Evolutionary conservation across 2,329 filamentous ascomycete genomes (phyloP), one percentile per base, ranked within the genome.

Genomic region (Cladosporium sp.): DNA sequence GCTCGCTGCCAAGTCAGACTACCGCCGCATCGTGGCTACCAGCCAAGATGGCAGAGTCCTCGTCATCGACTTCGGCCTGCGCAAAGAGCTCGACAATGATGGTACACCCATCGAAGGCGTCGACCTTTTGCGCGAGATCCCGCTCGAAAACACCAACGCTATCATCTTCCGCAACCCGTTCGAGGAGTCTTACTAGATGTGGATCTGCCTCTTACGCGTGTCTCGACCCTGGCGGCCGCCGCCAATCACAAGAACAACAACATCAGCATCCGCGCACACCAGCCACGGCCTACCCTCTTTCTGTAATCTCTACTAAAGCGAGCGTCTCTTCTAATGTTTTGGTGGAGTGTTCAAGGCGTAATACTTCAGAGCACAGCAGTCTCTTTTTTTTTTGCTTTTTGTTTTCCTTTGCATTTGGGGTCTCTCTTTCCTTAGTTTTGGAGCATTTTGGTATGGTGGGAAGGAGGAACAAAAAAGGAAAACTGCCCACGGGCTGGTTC

Each of bases 1-100:
- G 74, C 81, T 99, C 66, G 93, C 92, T 69, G 95, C 95, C 60
- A 97, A 97, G 84, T 93, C 91, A 68, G 94, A 99, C 76, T 98
- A 98, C 78, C 86, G 94, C 66, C 88, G 95, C 67, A 95, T 99
- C 68, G 91, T 99, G 68, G 95, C 92, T 72, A 96, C 94, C 0
- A 95, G 93, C 58, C 95, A 99, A 78, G 93, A 97, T 74, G 91
- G 93, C 36, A 90, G 96, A 75, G 93, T 96, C 60, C 81, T 98
- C 66, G 90, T 99, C 67, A 89, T 98, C 84, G 95, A 99, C 80
- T 99, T 98, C 80, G 95, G 87, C 21, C 70, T 75, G 21, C 65
- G 68, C 60, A 71, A 72, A 56, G 69, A 70, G 32, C 70, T 70
- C 14, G 70, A 71, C 11, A 69, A 67, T 18, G 85, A 85, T 72